Evolutionary conservation across 495 filamentous ascomycete genomes (phyloP), one percentile per base, ranked within the genome.

Genomic region (Daldinia bambusicola): DNA sequence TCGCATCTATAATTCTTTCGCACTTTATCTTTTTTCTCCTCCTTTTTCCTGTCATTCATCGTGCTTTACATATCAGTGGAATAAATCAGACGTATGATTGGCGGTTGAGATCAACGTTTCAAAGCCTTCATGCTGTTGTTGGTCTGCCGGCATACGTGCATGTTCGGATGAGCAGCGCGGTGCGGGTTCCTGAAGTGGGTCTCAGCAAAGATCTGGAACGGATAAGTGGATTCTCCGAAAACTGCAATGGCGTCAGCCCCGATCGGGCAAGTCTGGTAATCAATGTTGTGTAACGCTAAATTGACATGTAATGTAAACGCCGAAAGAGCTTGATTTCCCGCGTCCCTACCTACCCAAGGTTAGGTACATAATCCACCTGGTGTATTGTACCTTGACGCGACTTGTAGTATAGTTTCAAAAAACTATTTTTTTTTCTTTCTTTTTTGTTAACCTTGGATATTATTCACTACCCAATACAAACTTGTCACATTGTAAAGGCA

Each of bases 141-240:
- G 10, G 48, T 18, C 32, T 26, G 26, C 34, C 36, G 37, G 34
- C 37, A 59, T 20, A 36, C 31, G 30, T 57, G 31, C 43, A 48
- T 48, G 8, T 4, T 45, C 16, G 41, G 41, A 43, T 20, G n/a
- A 43, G 34, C 2, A 36, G 41, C 16, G 41, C 41, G 41, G n/a
- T 43, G 41, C 41, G 41, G 41, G 41, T 43, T 18, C 16, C n/a
- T 43, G 7, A 43, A 4, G 6, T 45, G 43, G 41, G 5, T 22
- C 43, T 16, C 43, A 26, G 26, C 26, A 26, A 26, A 26, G 26
- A 48, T 22, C 43, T 9, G 43, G 43, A 48, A 22, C 43, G 43
- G 43, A 48, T 22, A 48, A 48, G 43, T 48, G 43, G 43, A 22
- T 48, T 48, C 18, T 48, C 43, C 43, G 43, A 12, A 26, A 26